Evolutionary conservation across 2,329 filamentous ascomycete species (phyloP), one percentile per base, ranked within the genome.

Genomic region (Stachybotrys chlorohalonatus): DNA sequence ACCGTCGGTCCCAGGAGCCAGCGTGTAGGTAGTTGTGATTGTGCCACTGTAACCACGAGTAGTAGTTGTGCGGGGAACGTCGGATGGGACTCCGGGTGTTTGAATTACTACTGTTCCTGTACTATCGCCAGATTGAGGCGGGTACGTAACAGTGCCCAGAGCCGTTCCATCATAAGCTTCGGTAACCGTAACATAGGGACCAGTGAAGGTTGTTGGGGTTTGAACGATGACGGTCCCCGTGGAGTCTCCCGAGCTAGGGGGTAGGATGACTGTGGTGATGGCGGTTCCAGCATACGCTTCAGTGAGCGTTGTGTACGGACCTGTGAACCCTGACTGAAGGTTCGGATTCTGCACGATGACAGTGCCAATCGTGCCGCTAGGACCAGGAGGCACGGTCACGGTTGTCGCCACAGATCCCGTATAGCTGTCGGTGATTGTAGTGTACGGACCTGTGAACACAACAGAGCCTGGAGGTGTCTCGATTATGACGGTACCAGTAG

Each of bases 181-280:
- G n/a, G 50, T 52, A 24, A 30, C 30, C 7, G 50, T 52, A 9
- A 36, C 36, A n/a, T 52, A 52, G 6, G 15, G 15, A 7, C 50
- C 50, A 17, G 31, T 45, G 13, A 42, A 52, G 1, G 31, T 8
- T 39, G 50, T 9, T 16, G 32, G 48, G 24, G 48, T 50, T 5
- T 52, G 31, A 2, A 52, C 16, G 17, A 52, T 51, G 13, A 54
- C 53, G 8, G 53, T 54, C 5, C 49, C 53, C 15, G 36, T 45
- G 17, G 32, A 39, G 32, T 45, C 50, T 8, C 50, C 32, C 2
- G 32, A n/a, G 11, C 32, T 32, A 36, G 50, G 50, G 24, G n/a
- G n/a, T 1, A 52, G 15, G n/a, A 32, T 52, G 32, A 52, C 24
- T 16, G 32, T 52, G 15, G 15, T 32, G 13, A 32, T 31, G 1